A percentile compares a stretch with the other conserved stretches of the same genome.
Conservation (phyloP, 1,284 basidiomycete species). For the Singerocomus inundabilis region DNA sequence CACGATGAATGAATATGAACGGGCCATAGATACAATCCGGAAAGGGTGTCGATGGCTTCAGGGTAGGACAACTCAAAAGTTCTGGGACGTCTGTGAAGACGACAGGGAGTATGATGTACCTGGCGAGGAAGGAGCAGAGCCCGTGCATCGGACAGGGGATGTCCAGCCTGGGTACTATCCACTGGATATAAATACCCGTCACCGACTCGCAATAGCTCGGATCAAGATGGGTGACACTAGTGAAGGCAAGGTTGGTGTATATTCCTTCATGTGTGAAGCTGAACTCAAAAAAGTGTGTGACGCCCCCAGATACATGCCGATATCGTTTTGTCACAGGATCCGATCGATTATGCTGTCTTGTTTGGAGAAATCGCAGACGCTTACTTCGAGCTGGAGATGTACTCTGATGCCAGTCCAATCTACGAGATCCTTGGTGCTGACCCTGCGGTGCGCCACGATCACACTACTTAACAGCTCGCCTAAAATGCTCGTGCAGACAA, state of each 20-base stretch:
- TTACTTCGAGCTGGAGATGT: conserved; percentile 45
- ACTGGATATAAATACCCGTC: conserved; percentile 46
- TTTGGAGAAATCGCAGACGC: conserved; percentile 85
- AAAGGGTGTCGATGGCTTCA: conserved; percentile 3
- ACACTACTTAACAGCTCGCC: too few species aligned
- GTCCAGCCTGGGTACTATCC: conserved; percentile 1
- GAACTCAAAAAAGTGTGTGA: conserved; percentile 32
- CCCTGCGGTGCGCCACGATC: neutral
- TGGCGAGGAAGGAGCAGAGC: conserved; percentile 18
- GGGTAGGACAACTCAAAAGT: conserved; percentile 1
- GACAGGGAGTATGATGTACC: conserved; percentile 30
- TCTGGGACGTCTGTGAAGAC: conserved; percentile 3
- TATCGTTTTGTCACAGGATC: conserved; percentile 68
- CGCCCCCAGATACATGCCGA: conserved; percentile 59
- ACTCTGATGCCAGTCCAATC: neutral
- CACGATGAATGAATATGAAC: neutral
- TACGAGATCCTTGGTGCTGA: conserved; percentile 1
- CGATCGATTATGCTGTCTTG: conserved; percentile 71
- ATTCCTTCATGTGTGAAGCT: too few species aligned
- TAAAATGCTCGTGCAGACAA: neutral
- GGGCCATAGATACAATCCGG: conserved; percentile 1
- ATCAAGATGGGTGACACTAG: conserved; percentile 78
- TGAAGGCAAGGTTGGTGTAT: conserved; percentile 29
- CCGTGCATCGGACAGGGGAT: neutral
- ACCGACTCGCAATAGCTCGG: conserved; percentile 81